Percentiles rank a stretch among this genome's conserved stretches.
Evolutionary conservation across 129 eudicot genomes (phyloP).

Genomic region (Ambrosia trifida): DNA sequence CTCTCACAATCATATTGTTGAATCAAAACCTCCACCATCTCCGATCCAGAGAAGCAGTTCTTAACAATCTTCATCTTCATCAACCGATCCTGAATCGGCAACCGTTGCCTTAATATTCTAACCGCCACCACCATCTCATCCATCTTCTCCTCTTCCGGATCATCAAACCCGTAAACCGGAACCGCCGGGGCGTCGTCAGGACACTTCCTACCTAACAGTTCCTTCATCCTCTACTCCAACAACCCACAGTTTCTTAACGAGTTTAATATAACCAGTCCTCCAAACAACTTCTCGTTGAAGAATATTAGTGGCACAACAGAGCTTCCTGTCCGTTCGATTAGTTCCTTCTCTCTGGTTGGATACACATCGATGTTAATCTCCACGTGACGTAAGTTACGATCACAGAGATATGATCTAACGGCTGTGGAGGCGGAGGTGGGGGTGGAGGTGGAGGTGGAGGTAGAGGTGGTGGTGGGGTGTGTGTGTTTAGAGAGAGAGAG

Average conservation of each 20-base stretch:
- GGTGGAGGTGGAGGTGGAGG: no score
- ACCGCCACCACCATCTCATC: slow-evolving; percentile 65
- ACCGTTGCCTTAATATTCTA: slow-evolving; percentile 59
- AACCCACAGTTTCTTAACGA: slow-evolving; percentile 78
- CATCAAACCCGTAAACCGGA: slow-evolving; percentile 87
- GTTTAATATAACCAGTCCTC: slow-evolving; percentile 85
- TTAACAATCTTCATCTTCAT: slow-evolving; percentile 83
- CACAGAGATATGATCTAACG: no score
- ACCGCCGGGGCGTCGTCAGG: slow-evolving; percentile 72
- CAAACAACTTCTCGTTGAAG: slow-evolving; percentile 79
- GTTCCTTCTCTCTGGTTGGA: slow-evolving; percentile 64
- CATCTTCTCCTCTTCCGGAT: slow-evolving; percentile 58
- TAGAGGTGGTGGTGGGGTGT: no score
- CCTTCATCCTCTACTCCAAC: slow-evolving; percentile 73
- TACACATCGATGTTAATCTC: no score
- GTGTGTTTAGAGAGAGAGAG: no score
- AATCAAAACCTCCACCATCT: slow-evolving; percentile 70
- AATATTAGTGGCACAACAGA: slow-evolving; percentile 82
- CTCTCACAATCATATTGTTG: slow-evolving; percentile 67
- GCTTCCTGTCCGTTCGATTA: slow-evolving; percentile 61
- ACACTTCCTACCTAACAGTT: slow-evolving; percentile 57
- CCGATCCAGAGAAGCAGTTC: slow-evolving; percentile 75
- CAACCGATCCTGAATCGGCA: slow-evolving; percentile 85
- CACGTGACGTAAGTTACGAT: no score
- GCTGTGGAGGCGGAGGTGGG: no score